Conservation (phyloP, 2,329 filamentous ascomycete species). For the Cordyceps tenuipes region DNA sequence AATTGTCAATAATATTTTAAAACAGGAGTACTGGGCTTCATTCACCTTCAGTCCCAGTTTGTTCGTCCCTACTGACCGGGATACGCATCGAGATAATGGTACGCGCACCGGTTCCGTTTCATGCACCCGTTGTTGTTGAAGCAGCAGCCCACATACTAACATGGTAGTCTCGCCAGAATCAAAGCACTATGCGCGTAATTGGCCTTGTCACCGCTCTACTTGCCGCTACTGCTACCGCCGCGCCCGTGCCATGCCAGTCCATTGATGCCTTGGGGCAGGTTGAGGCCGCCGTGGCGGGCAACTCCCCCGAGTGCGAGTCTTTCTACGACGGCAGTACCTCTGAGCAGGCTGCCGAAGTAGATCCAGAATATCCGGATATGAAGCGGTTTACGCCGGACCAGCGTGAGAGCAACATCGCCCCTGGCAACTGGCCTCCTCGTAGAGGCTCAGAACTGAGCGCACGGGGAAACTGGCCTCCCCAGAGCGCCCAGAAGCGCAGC, state of each 20-base stretch:
- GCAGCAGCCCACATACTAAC: not conserved
- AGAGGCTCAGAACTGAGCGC: not conserved
- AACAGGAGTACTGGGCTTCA: no score
- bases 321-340: not conserved
- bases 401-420: not conserved
- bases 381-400: not conserved
- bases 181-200: conserved; percentile 1
- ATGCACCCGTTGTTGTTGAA: no score
- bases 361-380: not conserved
- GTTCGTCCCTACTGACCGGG: no score
- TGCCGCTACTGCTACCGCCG: not conserved
- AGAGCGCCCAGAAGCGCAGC: no score
- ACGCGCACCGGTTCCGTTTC: no score
- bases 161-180: not conserved
- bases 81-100: no score
- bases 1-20: no score
- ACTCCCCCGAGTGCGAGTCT: not conserved
- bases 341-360: not conserved
- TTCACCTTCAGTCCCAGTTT: no score
- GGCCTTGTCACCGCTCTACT: not conserved
- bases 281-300: conserved; percentile 1
- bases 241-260: not conserved
- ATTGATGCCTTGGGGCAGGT: not conserved
- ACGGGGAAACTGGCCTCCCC: not conserved
- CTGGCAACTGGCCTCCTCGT: not conserved